A percentile compares a stretch with the other conserved stretches of the same genome.
These are phyloP conservation scores for Metroxylon sagu DNA, from an alignment of 176 grass and related monocot species.

Conservation along the genomic window DNA sequence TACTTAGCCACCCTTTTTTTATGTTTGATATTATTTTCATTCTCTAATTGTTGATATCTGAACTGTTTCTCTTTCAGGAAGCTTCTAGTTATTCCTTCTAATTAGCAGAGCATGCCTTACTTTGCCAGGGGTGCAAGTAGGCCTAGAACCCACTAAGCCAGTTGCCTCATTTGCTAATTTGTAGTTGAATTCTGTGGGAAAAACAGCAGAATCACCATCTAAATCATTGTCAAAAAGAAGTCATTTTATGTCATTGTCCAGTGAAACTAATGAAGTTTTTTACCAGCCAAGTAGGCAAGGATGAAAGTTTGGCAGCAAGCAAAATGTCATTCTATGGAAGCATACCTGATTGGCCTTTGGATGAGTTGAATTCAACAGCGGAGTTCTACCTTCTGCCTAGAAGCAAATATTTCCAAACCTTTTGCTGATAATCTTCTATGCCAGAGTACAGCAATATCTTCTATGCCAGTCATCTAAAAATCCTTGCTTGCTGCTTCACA, in stretches of 20 bases:
- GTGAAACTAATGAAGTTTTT: conserved; percentile 16
- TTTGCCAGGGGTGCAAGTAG: conserved; percentile 86
- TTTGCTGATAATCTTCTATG: too few relatives aligned
- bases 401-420: too few relatives aligned
- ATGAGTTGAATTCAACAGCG: conserved; percentile 41
- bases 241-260: conserved; percentile 9
- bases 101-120: conserved; percentile 73
- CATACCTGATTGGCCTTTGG: conserved; percentile 54
- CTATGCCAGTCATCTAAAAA: too few relatives aligned
- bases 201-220: conserved; percentile 9
- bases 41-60: too few relatives aligned
- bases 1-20: too few relatives aligned
- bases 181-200: conserved; percentile 9
- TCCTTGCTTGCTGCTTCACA: too few relatives aligned
- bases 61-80: conserved; percentile 36
- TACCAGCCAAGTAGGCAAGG: conserved; percentile 31
- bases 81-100: conserved; percentile 85
- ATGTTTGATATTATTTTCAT: too few relatives aligned
- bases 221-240: conserved; percentile 24
- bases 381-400: conserved; percentile 19
- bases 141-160: conserved; percentile 35
- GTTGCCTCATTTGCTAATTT: conserved; percentile 29
- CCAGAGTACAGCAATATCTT: too few relatives aligned
- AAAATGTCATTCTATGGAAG: conserved; percentile 32
- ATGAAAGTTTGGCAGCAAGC: conserved; percentile 14